Base-by-base conservation (phyloP, 2,329 filamentous ascomycete genomes). In the Colletotrichum liriopes region DNA sequence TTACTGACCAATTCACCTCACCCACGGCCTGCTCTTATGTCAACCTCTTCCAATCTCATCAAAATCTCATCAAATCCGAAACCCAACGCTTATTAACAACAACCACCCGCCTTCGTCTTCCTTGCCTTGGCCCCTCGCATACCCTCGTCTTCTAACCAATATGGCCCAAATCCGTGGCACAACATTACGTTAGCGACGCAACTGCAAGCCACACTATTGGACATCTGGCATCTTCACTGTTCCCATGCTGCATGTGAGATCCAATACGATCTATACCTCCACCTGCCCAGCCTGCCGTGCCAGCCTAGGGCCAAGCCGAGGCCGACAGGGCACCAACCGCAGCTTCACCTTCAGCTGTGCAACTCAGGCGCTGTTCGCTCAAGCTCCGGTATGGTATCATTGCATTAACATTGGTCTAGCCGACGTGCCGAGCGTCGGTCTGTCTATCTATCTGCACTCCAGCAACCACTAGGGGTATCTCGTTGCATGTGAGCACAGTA, bases 171-270 rank as follows among this genome's bases (percentile, higher is more conserved):
- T 26, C 45, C 32, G 69, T 72, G 26, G 43, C 65, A 72, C 69
- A 32, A 59, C 65, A 52, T 72, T 54, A 63, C 65, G 35, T 72
- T 68, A 68, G 45, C 58, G 58, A 58, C 29, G 65, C 59, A 43
- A 20, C 52, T 68, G 58, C 69, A 59, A 64, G 58, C 65, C 69
- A 69, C 65, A 54, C 51, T 41, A 64, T 72, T 72, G 69, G 58
- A 18, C 45, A 69, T 72, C 59, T 67, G 51, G 56, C 56, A 62
- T 62, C 51, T 37, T 32, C 41, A 35, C 20, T 23, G 29, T 47
- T 47, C 54, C 45, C 43, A 5, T 49, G 69, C 69, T 64, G 69
- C 69, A 72, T 63, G 65, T 72, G 65, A 72, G 69, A 72, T 72
- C 69, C 59, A 69, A 63, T 62, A 69, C 65, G 65, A 72, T 64